Base-by-base conservation (phyloP, 805 yeast genomes). In the Barnettozyma californica region DNA sequence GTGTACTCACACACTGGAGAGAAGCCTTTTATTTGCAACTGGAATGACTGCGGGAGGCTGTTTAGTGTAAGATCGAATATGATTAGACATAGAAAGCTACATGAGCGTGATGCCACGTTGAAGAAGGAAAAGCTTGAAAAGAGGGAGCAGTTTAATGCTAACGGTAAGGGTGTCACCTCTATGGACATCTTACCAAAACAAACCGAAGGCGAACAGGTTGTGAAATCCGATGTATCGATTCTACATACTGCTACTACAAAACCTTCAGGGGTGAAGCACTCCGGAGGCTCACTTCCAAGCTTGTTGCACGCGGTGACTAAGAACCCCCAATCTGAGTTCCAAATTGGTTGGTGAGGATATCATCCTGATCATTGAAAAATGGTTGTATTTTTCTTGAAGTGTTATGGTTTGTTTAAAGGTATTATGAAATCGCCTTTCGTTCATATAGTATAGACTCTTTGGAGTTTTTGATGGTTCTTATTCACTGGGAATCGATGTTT, bases 1-100 rank as follows among this genome's bases (percentile, higher is more conserved):
- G 71, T 76, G 54, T 78, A 87, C 54, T 84, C 87, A 7, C 96
- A 89, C 63, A 83, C 89, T 0, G 90, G 90, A n/a, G 89, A 82
- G 59, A 83, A 83, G 55, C 90, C 90, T 9, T 84, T 79, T 60
- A 67, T 68, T 48, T 84, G 89, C 62, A 63, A 69, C 14, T 83
- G 86, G 80, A 68, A 68, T 1, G 78, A 75, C 18, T 89, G 97
- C 65, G 80, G 78, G 0, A 80, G 83, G 58, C 59, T 76, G 4
- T 89, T 89, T 62, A 79, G 84, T 16, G 90, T 91, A 19, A 78
- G 87, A 60, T 80, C 88, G 37, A 91, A 89, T 60, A 80, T 89
- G 81, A 80, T 84, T 5, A 73, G 97, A 52, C 97, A 89, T 64
- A 76, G 78, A 53, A 79, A 80, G 60, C 73, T 87, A 39, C 96